These are phyloP conservation scores for Stemphylium beticola DNA, from an alignment of 2,329 filamentous ascomycete species.

Conservation along the genomic window DNA sequence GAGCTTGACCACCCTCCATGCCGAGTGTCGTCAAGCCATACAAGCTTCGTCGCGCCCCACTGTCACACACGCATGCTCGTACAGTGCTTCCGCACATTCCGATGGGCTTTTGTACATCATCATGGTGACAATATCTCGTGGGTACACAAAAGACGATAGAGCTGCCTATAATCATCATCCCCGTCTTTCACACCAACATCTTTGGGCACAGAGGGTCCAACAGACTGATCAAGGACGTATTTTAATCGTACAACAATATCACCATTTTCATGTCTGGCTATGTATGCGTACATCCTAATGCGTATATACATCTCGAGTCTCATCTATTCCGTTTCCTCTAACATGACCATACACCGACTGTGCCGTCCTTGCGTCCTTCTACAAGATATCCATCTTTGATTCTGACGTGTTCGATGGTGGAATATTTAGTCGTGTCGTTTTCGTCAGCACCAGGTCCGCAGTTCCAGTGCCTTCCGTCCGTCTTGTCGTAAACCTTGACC, in stretches of 20 bases:
- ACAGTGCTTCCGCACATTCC: background rate
- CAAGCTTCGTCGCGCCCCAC: background rate
- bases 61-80: background rate
- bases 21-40: background rate
- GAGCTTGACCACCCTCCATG: background rate
- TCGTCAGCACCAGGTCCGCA: constrained; percentile 82
- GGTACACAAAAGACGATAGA: too few relatives aligned
- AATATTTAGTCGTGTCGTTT: constrained; percentile 64
- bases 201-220: background rate
- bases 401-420: constrained; percentile 77
- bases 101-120: background rate
- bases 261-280: constrained; percentile 16
- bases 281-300: constrained; percentile 14
- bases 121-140: too few relatives aligned
- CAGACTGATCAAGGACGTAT: background rate
- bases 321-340: constrained; percentile 14
- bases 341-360: constrained; percentile 81
- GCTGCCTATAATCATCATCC: too few relatives aligned
- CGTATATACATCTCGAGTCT: constrained; percentile 19
- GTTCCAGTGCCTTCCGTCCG: constrained; percentile 94
- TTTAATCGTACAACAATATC: constrained; percentile 16
- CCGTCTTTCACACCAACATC: background rate
- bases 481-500: constrained; percentile 98
- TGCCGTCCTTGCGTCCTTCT: constrained; percentile 85
- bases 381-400: constrained; percentile 94